These are phyloP conservation scores for Cynanchum wilfordii DNA, from an alignment of 257 asterid genomes.

Conservation along the genomic window DNA sequence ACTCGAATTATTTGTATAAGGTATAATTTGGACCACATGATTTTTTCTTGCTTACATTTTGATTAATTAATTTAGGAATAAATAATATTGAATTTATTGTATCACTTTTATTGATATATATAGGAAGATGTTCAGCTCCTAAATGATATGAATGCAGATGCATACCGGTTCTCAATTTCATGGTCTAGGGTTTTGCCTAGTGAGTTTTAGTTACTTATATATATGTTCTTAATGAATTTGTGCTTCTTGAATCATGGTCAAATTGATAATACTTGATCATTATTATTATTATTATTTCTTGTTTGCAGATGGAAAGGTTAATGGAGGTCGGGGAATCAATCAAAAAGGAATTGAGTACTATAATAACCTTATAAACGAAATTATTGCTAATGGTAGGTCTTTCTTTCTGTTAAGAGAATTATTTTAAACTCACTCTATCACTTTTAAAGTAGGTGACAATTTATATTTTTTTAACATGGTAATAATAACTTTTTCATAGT, in stretches of 20 bases:
- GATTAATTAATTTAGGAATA: neutral
- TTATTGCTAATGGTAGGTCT: neutral
- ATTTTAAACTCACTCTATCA: too few species aligned
- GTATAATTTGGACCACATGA: neutral
- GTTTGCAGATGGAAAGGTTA: neutral
- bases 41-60: neutral
- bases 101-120: neutral
- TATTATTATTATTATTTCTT: too few species aligned
- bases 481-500: too few species aligned
- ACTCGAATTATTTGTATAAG: neutral
- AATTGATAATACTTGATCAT: too few species aligned
- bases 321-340: neutral
- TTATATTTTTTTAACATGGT: too few species aligned
- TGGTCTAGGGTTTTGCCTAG: slow-evolving; percentile 2
- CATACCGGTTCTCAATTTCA: slow-evolving; percentile 1
- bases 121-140: neutral
- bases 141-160: neutral
- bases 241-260: neutral
- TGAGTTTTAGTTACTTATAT: neutral
- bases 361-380: neutral
- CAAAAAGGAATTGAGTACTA: neutral
- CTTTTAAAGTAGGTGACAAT: too few species aligned
- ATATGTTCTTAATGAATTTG: neutral
- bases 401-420: too few species aligned
- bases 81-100: neutral